Percentiles rank a stretch among this genome's conserved stretches.
These are phyloP conservation scores for Exophiala viscosa DNA, from an alignment of 2,329 filamentous ascomycete species.

Conservation along the genomic window DNA sequence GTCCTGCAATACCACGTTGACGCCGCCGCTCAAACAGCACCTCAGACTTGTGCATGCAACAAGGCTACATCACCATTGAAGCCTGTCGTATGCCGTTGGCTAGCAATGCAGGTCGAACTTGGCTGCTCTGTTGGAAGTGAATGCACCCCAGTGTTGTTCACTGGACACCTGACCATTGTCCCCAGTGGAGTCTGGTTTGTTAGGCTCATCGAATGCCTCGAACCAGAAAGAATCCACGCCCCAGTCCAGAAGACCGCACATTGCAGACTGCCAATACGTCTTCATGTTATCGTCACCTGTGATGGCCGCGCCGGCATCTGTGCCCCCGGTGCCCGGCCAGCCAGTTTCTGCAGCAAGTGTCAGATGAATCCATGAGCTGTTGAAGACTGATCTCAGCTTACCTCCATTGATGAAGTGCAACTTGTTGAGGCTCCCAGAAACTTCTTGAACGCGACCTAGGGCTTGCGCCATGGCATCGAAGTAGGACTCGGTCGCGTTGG, in stretches of 20 bases:
- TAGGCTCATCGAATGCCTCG: constrained; percentile 67
- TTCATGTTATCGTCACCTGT: constrained; percentile 58
- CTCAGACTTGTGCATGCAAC: too few species aligned
- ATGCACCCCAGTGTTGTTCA: constrained; percentile 68
- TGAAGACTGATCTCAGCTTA: constrained; percentile 44
- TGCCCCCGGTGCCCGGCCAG: constrained; percentile 46
- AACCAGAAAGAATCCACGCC: constrained; percentile 69
- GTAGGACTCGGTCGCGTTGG: constrained; percentile 59
- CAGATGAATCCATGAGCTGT: background rate
- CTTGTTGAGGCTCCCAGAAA: constrained; percentile 52
- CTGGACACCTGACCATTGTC: constrained; percentile 59
- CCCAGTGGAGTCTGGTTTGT: constrained; percentile 63
- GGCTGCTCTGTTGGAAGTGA: constrained; percentile 54
- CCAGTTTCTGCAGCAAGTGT: constrained; percentile 21
- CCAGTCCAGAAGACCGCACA: constrained; percentile 63
- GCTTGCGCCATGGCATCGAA: constrained; percentile 66
- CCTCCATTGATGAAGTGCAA: constrained; percentile 66
- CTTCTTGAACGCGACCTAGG: constrained; percentile 58
- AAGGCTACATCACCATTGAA: too few species aligned
- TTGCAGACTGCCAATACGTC: constrained; percentile 58
- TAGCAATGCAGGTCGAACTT: constrained; percentile 28
- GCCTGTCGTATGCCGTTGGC: background rate
- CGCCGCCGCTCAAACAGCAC: background rate
- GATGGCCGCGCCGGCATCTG: constrained; percentile 58
- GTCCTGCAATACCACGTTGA: background rate